These are phyloP conservation scores for Mentha longifolia DNA, from an alignment of 257 asterid genomes.

Conservation along the genomic window DNA sequence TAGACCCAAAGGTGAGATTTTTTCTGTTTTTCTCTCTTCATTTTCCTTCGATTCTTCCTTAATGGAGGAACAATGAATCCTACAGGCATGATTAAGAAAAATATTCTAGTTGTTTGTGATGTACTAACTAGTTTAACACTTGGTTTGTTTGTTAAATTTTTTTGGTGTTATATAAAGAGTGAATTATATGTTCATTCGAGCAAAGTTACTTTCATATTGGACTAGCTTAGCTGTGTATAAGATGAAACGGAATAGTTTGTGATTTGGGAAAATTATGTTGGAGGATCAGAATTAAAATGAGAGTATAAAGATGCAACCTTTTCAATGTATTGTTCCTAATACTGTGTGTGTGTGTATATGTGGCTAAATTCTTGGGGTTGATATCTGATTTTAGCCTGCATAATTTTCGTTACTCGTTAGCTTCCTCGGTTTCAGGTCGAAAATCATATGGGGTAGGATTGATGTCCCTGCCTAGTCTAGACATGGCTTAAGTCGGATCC, in stretches of 20 bases:
- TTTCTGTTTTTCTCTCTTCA: neutral
- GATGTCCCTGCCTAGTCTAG: neutral
- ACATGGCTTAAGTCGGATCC: neutral
- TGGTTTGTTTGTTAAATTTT: neutral
- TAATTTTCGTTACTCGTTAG: constrained; percentile 5
- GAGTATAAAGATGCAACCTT: constrained; percentile 12
- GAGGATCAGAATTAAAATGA: neutral
- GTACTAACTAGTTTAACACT: neutral
- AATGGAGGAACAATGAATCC: constrained; percentile 12
- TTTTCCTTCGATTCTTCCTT: neutral
- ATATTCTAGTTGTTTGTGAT: neutral
- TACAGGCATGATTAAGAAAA: neutral
- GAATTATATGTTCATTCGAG: neutral
- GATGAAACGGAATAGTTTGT: constrained; percentile 1
- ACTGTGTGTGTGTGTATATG: no score
- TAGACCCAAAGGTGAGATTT: constrained; percentile 57
- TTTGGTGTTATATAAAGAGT: neutral
- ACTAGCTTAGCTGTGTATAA: neutral
- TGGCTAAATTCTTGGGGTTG: constrained; percentile 8
- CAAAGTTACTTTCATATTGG: constrained; percentile 1
- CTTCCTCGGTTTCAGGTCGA: neutral
- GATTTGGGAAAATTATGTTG: neutral
- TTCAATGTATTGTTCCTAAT: neutral
- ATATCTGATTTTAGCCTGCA: constrained; percentile 1
- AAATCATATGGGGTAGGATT: neutral